Evolutionary conservation across 2,329 filamentous ascomycete species (phyloP), one percentile per base, ranked within the genome.

Genomic region (Paecilomyces sp.): DNA sequence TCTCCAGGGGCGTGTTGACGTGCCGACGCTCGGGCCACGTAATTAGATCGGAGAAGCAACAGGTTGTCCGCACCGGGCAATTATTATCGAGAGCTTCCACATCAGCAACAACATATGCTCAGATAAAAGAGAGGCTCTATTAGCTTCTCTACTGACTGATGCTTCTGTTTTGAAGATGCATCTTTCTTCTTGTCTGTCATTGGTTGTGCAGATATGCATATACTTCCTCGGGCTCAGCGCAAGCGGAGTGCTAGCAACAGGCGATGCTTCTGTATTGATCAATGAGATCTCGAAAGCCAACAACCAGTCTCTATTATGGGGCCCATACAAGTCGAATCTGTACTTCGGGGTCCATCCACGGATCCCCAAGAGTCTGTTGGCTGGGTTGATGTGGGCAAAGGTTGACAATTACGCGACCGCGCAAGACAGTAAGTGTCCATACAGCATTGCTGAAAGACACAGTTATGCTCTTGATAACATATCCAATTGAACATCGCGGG

Each of bases 291-390:
- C 72, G 28, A 74, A 68, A 68, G 79, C 80, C 25, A 83, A 80
- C 66, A 96, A 97, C 75, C 84, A 95, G 70, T 93, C 89, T 70
- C 81, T 99, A 67, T 82, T 97, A 79, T 99, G 94, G 94, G 94
- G 94, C 0, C 91, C 94, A 1, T 99, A 97, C 78, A 86, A 91
- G 66, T 89, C 93, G 0, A 97, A 97, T 70, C 77, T 97, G 53
- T 97, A 97, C 76, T 97, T 97, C 79, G 93, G 93, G 1, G 85
- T 96, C 36, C 84, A 91, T 22, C 91, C 93, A 54, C 84, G 92
- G 60, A 81, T 93, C 56, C 89, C 92, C 0, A 87, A 92, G 71
- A 92, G 90, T 67, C 74, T 97, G 65, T 86, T 88, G 75, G 87
- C 90, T 1, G 92, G 90, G 1, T 80, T 99, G 71, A 85, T 97